These are phyloP conservation scores for grape (Vitis vinifera) DNA, from an alignment of 164 flowering plant genomes.

Conservation along the genomic window ASM3070453v1 NC_081807.1:3328501-3329000, in stretches of 20 bases:
- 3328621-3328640: constrained; percentile 9
- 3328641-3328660: neutral
- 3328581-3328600: neutral
- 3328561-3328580: neutral
- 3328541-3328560: neutral
- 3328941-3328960: constrained; percentile 29
- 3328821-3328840: constrained; percentile 30
- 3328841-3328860: constrained; percentile 17
- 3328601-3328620: neutral
- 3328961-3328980: constrained; percentile 29
- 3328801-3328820: constrained; percentile 36
- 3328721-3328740: constrained; percentile 7
- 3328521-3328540: neutral
- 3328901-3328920: constrained; percentile 27
- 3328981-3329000: constrained; percentile 55
- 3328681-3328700: constrained; percentile 40
- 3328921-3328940: constrained; percentile 24
- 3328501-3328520: neutral
- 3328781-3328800: constrained; percentile 28
- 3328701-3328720: constrained; percentile 25
- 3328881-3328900: constrained; percentile 51
- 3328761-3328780: neutral
- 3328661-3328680: constrained; percentile 7
- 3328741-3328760: neutral
- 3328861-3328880: constrained; percentile 23